phyloP scores from a whole-genome alignment of 31 red algal genomes.

The Endocladia muricata region DNA sequence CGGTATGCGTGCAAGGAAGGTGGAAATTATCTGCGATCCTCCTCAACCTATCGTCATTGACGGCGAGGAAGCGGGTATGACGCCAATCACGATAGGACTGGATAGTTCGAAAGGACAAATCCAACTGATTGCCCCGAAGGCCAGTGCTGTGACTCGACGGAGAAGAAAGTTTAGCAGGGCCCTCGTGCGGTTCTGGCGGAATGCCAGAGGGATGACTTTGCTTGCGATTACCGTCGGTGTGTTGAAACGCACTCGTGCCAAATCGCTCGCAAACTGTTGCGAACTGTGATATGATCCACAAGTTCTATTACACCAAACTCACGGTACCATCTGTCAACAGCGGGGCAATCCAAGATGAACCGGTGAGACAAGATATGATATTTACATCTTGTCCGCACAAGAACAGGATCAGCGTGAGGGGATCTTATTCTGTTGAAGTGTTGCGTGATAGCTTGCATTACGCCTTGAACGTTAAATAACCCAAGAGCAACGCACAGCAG shows the following conservation, averaged over 20 bases:
- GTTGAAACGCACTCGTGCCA: slow-evolving; percentile 8
- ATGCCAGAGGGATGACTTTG: slow-evolving; percentile 38
- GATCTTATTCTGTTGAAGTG: too few relatives aligned
- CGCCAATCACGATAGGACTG: slow-evolving; percentile 20
- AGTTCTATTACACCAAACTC: too few relatives aligned
- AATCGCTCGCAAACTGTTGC: too few relatives aligned
- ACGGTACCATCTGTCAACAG: too few relatives aligned
- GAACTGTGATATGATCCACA: too few relatives aligned
- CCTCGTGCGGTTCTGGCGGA: slow-evolving; percentile 44
- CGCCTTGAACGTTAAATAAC: too few relatives aligned
- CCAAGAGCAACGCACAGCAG: too few relatives aligned
- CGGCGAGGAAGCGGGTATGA: slow-evolving; percentile 43
- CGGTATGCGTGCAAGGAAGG: slow-evolving; percentile 51
- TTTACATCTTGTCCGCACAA: too few relatives aligned
- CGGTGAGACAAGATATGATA: too few relatives aligned
- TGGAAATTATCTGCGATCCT: slow-evolving; percentile 56
- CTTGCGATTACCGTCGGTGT: slow-evolving; percentile 31
- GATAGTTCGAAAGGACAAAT: background rate
- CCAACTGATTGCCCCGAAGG: slow-evolving; percentile 46
- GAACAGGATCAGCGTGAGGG: too few relatives aligned
- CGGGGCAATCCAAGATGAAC: too few relatives aligned
- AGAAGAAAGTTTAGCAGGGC: slow-evolving; percentile 26
- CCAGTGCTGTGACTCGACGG: slow-evolving; percentile 28
- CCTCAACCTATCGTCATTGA: slow-evolving; percentile 62
- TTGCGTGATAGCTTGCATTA: too few relatives aligned